A percentile compares a stretch with the other conserved stretches of the same genome.
These are phyloP conservation scores for Coprinopsis marcescibilis DNA, from an alignment of 768 basidiomycete genomes.

Conservation along the genomic window DNA sequence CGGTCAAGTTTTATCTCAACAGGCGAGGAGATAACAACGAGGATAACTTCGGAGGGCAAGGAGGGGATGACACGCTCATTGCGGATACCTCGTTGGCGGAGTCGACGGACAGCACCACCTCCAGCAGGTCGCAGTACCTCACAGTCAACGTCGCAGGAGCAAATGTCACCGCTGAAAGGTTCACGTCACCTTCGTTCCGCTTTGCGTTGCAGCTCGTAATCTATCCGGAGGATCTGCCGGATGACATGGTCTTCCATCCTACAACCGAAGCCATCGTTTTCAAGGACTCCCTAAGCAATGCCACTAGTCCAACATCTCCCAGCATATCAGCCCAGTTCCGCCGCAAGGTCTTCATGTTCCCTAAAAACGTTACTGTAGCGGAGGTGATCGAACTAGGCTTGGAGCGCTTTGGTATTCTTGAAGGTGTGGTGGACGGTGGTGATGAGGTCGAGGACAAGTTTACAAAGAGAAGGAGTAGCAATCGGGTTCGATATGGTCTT, in stretches of 20 bases:
- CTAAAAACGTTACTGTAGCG: conserved; percentile 91
- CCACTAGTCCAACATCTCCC: conserved; percentile 11
- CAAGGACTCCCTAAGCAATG: conserved; percentile 61
- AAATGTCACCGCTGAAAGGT: conserved; percentile 62
- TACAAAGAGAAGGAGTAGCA: conserved; percentile 69
- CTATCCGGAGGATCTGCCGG: conserved; percentile 86
- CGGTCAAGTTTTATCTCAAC: conserved; percentile 95
- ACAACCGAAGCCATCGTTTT: conserved; percentile 92
- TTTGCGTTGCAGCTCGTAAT: conserved; percentile 87
- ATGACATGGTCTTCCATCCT: conserved; percentile 92
- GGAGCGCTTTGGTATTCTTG: conserved; percentile 90
- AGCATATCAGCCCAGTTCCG: conserved; percentile 45
- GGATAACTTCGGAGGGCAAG: conserved; percentile 33
- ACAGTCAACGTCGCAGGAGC: conserved; percentile 29
- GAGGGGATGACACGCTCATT: conserved; percentile 38
- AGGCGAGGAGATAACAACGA: conserved; percentile 38
- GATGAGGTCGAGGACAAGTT: conserved; percentile 96
- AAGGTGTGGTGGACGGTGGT: conserved; percentile 98
- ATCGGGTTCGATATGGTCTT: conserved; percentile 81
- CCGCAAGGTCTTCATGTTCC: conserved; percentile 84
- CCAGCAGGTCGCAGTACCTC: conserved; percentile 34
- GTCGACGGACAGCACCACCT: conserved; percentile 17
- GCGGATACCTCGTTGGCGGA: conserved; percentile 31
- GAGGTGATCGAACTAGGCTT: conserved; percentile 92
- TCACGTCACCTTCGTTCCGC: conserved; percentile 75